These are phyloP conservation scores for Phaffomyces antillensis DNA, from an alignment of 805 yeast genomes.

Conservation along the genomic window DNA sequence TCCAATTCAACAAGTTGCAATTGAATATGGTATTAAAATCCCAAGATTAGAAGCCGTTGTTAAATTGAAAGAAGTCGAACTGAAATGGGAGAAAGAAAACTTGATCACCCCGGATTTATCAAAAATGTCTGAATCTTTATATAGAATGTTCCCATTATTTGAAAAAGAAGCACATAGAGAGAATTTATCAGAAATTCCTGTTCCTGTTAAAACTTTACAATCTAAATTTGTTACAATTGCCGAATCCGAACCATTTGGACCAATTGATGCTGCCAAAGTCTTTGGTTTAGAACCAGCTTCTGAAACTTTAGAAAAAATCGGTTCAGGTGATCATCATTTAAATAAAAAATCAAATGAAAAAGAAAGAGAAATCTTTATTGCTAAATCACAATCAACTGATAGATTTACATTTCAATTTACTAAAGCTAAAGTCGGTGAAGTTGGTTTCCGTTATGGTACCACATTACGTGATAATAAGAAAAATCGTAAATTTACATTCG, in stretches of 20 bases:
- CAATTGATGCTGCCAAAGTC: constrained; percentile 85
- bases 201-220: constrained; percentile 72
- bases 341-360: constrained; percentile 16
- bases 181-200: constrained; percentile 89
- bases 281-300: constrained; percentile 85
- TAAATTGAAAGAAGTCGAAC: constrained; percentile 59
- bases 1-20: constrained; percentile 67
- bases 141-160: constrained; percentile 76
- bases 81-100: constrained; percentile 47
- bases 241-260: constrained; percentile 93
- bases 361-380: constrained; percentile 40
- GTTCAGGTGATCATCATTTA: constrained; percentile 47
- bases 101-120: constrained; percentile 48
- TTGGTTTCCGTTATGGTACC: constrained; percentile 90
- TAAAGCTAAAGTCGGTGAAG: constrained; percentile 70
- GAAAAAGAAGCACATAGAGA: constrained; percentile 44
- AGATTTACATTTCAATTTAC: constrained; percentile 67
- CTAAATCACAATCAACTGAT: constrained; percentile 38
- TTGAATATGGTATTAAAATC: constrained; percentile 70
- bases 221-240: constrained; percentile 85
- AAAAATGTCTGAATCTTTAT: constrained; percentile 55
- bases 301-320: constrained; percentile 61
- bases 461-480: constrained; percentile 82
- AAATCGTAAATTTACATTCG: constrained; percentile 68
- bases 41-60: constrained; percentile 87